A percentile compares a stretch with the other conserved stretches of the same genome.
Evolutionary conservation across 2,329 filamentous ascomycete species (phyloP).

Genomic region (Fusarium sp.): DNA sequence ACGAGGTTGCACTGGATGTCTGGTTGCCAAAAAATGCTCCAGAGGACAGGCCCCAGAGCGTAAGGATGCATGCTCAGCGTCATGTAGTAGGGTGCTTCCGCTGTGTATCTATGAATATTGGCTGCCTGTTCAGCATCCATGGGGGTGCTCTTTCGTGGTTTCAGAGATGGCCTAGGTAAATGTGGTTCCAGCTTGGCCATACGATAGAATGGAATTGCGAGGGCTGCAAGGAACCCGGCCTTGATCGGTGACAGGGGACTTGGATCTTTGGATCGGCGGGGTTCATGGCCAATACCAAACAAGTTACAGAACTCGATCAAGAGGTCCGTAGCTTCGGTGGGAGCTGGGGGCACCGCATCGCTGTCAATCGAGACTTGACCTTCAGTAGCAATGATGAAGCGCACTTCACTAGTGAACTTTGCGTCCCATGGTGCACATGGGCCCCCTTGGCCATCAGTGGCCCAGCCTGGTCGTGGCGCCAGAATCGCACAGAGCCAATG

Average conservation of each 20-base stretch:
- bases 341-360: slow-evolving; percentile 20
- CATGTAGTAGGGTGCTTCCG: slow-evolving; percentile 44
- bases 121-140: slow-evolving; percentile 19
- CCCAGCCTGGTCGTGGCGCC: slow-evolving; percentile 36
- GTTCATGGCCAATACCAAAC: slow-evolving; percentile 39
- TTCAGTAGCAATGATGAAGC: slow-evolving; percentile 39
- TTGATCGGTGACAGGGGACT: slow-evolving; percentile 39
- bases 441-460: slow-evolving; percentile 31
- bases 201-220: slow-evolving; percentile 43
- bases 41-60: slow-evolving; percentile 43
- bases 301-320: slow-evolving; percentile 42
- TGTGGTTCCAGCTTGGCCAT: slow-evolving; percentile 41
- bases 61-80: slow-evolving; percentile 46
- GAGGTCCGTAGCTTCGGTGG: slow-evolving; percentile 38
- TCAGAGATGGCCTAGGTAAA: slow-evolving; percentile 33
- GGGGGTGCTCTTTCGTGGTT: not conserved
- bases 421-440: slow-evolving; percentile 38
- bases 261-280: slow-evolving; percentile 7
- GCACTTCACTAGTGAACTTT: slow-evolving; percentile 18
- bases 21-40: slow-evolving; percentile 48
- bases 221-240: slow-evolving; percentile 40
- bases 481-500: slow-evolving; percentile 45
- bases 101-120: slow-evolving; percentile 32
- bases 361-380: slow-evolving; percentile 27
- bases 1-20: slow-evolving; percentile 46